A percentile compares a stretch with the other conserved stretches of the same genome.
Conservation (phyloP, 1,139 yeast species). For the Taiozyma sp. region DNA sequence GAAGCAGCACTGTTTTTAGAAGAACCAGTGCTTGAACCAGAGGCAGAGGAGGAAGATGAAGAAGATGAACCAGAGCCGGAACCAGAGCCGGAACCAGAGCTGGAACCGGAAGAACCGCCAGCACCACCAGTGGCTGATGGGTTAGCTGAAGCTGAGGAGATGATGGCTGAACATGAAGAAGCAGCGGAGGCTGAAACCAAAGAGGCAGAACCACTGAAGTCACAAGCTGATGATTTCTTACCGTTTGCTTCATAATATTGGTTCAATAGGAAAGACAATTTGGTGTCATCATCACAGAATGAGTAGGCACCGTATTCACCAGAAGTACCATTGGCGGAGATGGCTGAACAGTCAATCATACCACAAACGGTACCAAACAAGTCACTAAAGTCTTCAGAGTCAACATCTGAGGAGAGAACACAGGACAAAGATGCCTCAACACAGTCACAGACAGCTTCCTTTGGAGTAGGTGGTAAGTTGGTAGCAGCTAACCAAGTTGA, state of each 20-base stretch:
- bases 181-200: slow-evolving; percentile 44
- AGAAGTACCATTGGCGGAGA: slow-evolving; percentile 51
- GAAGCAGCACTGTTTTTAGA: slow-evolving; percentile 15
- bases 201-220: slow-evolving; percentile 63
- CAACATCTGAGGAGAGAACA: slow-evolving; percentile 46
- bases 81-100: slow-evolving; percentile 31
- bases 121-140: slow-evolving; percentile 25
- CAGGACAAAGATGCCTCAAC: slow-evolving; percentile 45
- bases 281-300: slow-evolving; percentile 57
- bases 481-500: slow-evolving; percentile 58
- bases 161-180: slow-evolving; percentile 45
- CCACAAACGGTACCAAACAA: slow-evolving; percentile 56
- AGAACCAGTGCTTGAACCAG: slow-evolving; percentile 23
- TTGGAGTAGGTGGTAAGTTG: slow-evolving; percentile 71
- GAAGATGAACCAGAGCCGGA: slow-evolving; percentile 33
- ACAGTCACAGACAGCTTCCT: slow-evolving; percentile 57
- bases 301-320: slow-evolving; percentile 64
- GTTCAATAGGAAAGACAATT: slow-evolving; percentile 60
- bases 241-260: slow-evolving; percentile 54
- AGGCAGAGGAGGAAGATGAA: slow-evolving; percentile 31
- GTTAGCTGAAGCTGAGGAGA: slow-evolving; percentile 34
- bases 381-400: slow-evolving; percentile 47
- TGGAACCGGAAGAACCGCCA: slow-evolving; percentile 30
- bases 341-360: slow-evolving; percentile 46
- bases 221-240: slow-evolving; percentile 48